Evolutionary conservation across 1,284 basidiomycete genomes (phyloP).

Genomic region (Tylopilus sp.): DNA sequence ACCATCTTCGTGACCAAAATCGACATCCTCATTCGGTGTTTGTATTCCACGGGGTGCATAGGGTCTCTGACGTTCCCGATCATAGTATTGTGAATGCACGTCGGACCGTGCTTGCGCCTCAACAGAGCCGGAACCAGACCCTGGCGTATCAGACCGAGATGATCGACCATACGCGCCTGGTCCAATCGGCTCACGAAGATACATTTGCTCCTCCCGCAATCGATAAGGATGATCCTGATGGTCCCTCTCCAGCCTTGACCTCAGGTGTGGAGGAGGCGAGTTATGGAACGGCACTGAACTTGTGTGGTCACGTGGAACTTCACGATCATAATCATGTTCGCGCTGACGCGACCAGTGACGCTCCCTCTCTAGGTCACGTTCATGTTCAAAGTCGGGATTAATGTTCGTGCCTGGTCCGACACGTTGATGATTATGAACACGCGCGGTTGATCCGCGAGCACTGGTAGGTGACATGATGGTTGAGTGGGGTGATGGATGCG

Average conservation of each 20-base stretch:
- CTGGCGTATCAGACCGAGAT: conserved; percentile 57
- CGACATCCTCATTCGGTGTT: conserved; percentile 43
- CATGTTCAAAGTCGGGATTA: conserved; percentile 45
- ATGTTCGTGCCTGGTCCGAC: conserved; percentile 61
- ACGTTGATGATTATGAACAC: conserved; percentile 64
- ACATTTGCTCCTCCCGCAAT: conserved; percentile 45
- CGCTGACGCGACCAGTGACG: conserved; percentile 48
- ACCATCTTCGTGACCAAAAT: conserved; percentile 51
- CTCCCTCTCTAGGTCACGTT: conserved; percentile 43
- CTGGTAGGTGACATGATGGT: conserved; percentile 33
- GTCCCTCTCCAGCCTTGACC: conserved; percentile 39
- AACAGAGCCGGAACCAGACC: conserved; percentile 46
- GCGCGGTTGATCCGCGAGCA: conserved; percentile 36
- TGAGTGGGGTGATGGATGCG: conserved; percentile 41
- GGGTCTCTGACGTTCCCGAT: conserved; percentile 43
- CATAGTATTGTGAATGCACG: conserved; percentile 44
- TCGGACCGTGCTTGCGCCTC: conserved; percentile 50
- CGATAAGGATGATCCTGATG: conserved; percentile 40
- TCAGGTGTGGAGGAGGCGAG: conserved; percentile 44
- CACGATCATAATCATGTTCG: conserved; percentile 48
- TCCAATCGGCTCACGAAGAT: conserved; percentile 43
- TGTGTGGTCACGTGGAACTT: conserved; percentile 34
- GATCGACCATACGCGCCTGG: conserved; percentile 35
- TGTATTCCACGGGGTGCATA: conserved; percentile 45
- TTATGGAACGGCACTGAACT: conserved; percentile 23